These are phyloP conservation scores for Ceratocystis papillata DNA, from an alignment of 2,329 filamentous ascomycete species.

Conservation along the genomic window DNA sequence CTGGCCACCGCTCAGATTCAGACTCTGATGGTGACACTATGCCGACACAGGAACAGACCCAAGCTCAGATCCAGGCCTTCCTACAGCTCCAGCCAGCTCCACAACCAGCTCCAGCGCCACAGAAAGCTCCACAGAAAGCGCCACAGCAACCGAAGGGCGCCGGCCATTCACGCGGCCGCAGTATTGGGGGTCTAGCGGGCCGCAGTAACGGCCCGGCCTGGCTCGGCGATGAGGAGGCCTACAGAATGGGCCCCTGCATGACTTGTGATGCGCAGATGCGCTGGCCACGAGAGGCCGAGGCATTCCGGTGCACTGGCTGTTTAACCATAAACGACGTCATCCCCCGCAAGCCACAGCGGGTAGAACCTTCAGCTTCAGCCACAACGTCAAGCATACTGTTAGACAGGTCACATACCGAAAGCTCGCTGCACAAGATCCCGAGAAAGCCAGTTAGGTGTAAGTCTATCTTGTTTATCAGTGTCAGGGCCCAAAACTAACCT, in stretches of 20 bases:
- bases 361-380: neutral
- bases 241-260: conserved; percentile 66
- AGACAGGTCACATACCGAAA: neutral
- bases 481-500: neutral
- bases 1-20: neutral
- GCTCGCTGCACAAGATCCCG: conserved; percentile 15
- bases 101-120: neutral
- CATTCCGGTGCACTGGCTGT: conserved; percentile 76
- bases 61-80: conserved; percentile 8
- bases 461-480: neutral
- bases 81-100: neutral
- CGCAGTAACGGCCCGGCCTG: neutral
- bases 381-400: conserved; percentile 6
- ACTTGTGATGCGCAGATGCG: conserved; percentile 71
- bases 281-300: conserved; percentile 62
- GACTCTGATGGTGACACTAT: conserved; percentile 1
- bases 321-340: conserved; percentile 70
- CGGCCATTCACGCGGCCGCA: neutral
- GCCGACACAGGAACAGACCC: conserved; percentile 5
- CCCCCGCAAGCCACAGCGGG: conserved; percentile 23
- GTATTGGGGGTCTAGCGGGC: neutral
- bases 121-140: neutral
- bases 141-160: neutral
- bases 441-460: conserved; percentile 6
- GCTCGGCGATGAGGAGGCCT: conserved; percentile 40